Evolutionary conservation across 139 green algal genomes (phyloP).

Genomic region (Chlorella sp.): DNA sequence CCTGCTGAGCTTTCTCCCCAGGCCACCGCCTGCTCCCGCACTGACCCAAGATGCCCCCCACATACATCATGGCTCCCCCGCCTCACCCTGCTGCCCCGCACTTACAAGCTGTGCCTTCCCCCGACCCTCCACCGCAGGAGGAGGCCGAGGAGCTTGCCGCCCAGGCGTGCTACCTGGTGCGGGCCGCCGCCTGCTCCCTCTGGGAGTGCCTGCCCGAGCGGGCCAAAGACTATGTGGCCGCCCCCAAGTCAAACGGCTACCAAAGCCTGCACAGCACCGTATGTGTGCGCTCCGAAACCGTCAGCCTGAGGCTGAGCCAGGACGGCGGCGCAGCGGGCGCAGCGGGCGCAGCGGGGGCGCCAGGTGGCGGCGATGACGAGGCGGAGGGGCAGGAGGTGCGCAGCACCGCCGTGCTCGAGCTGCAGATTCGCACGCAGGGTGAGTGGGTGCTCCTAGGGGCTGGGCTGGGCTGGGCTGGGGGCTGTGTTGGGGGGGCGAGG

Average conservation of each 20-base stretch:
- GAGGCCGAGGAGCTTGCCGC: constrained; percentile 39
- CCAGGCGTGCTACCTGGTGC: constrained; percentile 81
- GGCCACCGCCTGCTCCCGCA: too few species aligned
- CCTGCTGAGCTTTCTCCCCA: too few species aligned
- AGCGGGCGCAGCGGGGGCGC: background rate
- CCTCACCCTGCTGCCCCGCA: too few species aligned
- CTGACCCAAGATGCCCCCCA: too few species aligned
- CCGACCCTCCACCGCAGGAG: background rate
- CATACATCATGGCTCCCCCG: too few species aligned
- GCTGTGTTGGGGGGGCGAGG: background rate
- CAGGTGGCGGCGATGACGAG: background rate
- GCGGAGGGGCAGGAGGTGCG: background rate
- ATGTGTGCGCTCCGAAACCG: background rate
- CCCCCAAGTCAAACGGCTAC: constrained; percentile 94
- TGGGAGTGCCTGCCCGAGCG: constrained; percentile 74
- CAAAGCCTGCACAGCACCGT: constrained; percentile 88
- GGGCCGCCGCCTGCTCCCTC: constrained; percentile 64
- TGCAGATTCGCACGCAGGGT: constrained; percentile 78
- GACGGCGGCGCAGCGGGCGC: background rate
- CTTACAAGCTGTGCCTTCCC: too few species aligned
- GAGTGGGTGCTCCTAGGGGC: background rate
- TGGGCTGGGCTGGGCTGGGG: background rate
- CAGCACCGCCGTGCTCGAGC: constrained; percentile 61
- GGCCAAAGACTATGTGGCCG: constrained; percentile 84
- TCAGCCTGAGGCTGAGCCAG: background rate